Conservation (phyloP, 176 grass and related monocot species). For the Eragrostis nindensis region DNA sequence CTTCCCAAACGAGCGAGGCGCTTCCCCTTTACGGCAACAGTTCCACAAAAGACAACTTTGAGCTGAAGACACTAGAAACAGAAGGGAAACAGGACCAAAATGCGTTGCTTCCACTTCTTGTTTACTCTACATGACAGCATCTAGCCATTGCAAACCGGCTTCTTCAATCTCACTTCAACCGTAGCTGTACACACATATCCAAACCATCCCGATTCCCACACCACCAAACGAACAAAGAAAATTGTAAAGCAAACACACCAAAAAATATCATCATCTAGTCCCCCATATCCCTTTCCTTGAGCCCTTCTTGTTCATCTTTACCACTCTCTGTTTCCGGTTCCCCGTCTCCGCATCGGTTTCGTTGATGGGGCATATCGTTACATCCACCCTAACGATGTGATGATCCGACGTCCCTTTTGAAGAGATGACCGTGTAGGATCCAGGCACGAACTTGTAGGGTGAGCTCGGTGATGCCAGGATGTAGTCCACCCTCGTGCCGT, state of each 20-base stretch:
- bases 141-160: slow-evolving; percentile 13
- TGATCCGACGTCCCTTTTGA: slow-evolving; percentile 91
- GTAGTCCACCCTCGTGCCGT: slow-evolving; percentile 94
- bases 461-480: slow-evolving; percentile 77
- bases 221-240: neutral
- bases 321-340: slow-evolving; percentile 49
- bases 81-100: slow-evolving; percentile 49
- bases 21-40: slow-evolving; percentile 25
- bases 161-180: slow-evolving; percentile 46
- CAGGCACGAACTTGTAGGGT: slow-evolving; percentile 75
- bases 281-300: slow-evolving; percentile 67
- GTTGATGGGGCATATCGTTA: slow-evolving; percentile 43
- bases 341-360: slow-evolving; percentile 12
- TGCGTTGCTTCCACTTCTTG: slow-evolving; percentile 39
- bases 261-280: slow-evolving; percentile 23
- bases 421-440: slow-evolving; percentile 80
- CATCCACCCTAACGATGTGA: slow-evolving; percentile 82
- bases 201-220: slow-evolving; percentile 37
- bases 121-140: slow-evolving; percentile 29
- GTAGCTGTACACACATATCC: slow-evolving; percentile 47
- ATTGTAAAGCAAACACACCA: neutral
- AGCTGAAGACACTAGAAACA: slow-evolving; percentile 28
- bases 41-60: neutral
- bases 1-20: no score
- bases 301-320: slow-evolving; percentile 58